Conservation (phyloP, 2,329 filamentous ascomycete genomes). For the Aspergillus sp. region DNA sequence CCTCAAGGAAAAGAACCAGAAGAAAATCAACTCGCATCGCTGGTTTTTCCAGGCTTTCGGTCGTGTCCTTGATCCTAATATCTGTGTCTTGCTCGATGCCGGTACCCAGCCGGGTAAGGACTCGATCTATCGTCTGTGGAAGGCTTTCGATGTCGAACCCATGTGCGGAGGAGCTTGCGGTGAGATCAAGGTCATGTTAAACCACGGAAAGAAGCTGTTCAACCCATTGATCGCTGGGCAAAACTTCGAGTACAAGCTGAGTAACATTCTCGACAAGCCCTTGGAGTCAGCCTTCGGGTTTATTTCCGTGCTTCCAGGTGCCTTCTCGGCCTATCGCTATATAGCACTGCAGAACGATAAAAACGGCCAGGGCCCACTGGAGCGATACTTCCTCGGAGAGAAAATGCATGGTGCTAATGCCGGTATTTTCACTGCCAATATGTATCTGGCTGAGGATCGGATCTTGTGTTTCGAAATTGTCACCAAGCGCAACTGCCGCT, state of each 20-base stretch:
- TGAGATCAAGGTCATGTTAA: slow-evolving; percentile 98
- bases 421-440: slow-evolving; percentile 94
- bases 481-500: slow-evolving; percentile 93
- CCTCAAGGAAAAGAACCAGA: slow-evolving; percentile 98
- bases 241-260: slow-evolving; percentile 99
- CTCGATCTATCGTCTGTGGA: slow-evolving; percentile 98
- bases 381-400: slow-evolving; percentile 96
- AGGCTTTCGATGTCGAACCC: slow-evolving; percentile 94
- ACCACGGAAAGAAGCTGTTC: slow-evolving; percentile 78
- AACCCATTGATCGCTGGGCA: slow-evolving; percentile 95
- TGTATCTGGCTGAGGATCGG: slow-evolving; percentile 54
- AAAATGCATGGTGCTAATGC: slow-evolving; percentile 91
- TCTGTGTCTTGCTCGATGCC: slow-evolving; percentile 93
- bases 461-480: slow-evolving; percentile 73
- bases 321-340: slow-evolving; percentile 97
- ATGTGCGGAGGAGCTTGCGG: slow-evolving; percentile 97
- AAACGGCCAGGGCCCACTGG: slow-evolving; percentile 84
- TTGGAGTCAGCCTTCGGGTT: slow-evolving; percentile 97
- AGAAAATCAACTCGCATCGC: slow-evolving; percentile 99
- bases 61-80: slow-evolving; percentile 86
- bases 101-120: slow-evolving; percentile 91
- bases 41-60: slow-evolving; percentile 99
- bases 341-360: slow-evolving; percentile 96
- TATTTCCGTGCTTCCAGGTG: slow-evolving; percentile 93
- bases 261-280: slow-evolving; percentile 97